Base-by-base conservation (phyloP, 1,284 basidiomycete species). In the Rhodotorula sp. region DNA sequence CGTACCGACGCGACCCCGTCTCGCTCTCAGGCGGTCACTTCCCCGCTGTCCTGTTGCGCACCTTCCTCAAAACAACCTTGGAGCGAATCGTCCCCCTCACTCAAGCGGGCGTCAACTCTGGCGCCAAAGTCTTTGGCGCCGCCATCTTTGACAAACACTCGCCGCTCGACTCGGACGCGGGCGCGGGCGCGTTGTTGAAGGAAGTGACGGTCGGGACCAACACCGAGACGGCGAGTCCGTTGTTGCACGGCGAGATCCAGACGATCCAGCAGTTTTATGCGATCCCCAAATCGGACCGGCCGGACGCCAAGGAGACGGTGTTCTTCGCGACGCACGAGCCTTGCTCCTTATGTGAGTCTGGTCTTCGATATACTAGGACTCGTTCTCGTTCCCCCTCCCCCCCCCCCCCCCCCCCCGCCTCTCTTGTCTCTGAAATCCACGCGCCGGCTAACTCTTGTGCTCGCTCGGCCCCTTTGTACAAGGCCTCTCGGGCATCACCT, bases 251-350 rank as follows among this genome's bases (percentile, higher is more conserved):
- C 57, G 71, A 70, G 58, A 66, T 73, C 30, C 45, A 60, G 44
- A 64, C 63, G 30, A 69, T 73, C 48, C 66, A 73, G 60, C 26
- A 70, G n/a, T 74, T 76, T 61, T 76, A 67, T 44, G 14, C 17
- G 26, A 29, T 72, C n/a, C 49, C 58, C 7, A n/a, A 54, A 6
- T 58, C 37, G 4, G 8, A 53, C 0, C 33, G 72, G 0, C 74
- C 74, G 12, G 53, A 58, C 0, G 46, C 68, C 4, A 66, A 70
- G 57, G 66, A 70, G 53, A 68, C 62, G 55, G 54, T 76, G 15
- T 76, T 76, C 45, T 69, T 76, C 51, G 64, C 67, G 4, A 74
- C 69, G 6, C 72, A 75, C 58, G 74, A 75, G 58, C 72, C 74
- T 3, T 75, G 74, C 54, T 53, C 53, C 0, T 29, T 71, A 6